Evolutionary conservation across 306 rosid species (phyloP).

Genomic region (Sicyos baderoa): DNA sequence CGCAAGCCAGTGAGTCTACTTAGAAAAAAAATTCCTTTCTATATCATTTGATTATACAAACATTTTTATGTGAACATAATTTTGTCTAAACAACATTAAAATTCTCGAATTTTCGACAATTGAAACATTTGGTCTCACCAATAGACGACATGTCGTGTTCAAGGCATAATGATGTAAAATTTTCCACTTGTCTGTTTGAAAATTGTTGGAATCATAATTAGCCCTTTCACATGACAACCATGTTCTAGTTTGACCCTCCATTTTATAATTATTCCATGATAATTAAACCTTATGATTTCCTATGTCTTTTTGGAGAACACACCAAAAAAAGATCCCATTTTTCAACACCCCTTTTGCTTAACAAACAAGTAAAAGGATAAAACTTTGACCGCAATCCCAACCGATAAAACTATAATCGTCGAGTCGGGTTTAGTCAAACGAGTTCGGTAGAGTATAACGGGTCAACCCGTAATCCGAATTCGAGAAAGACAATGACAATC

Average conservation of each 20-base stretch:
- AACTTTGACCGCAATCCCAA: not conserved
- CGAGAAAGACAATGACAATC: not conserved
- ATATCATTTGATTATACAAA: not conserved
- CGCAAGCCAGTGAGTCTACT: constrained; percentile 77
- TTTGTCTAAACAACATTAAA: not conserved
- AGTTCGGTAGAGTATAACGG: not conserved
- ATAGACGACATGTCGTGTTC: constrained; percentile 11
- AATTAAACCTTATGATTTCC: constrained; percentile 8
- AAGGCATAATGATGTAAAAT: not conserved
- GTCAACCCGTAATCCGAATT: not conserved
- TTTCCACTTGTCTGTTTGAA: not conserved
- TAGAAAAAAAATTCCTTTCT: not conserved
- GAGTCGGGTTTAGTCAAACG: not conserved
- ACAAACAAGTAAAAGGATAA: not conserved
- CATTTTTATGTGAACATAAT: not conserved
- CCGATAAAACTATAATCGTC: not conserved
- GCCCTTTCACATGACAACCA: constrained; percentile 10
- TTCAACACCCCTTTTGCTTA: not conserved
- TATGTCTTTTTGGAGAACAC: constrained; percentile 13
- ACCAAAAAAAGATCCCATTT: not conserved
- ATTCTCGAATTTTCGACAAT: not conserved
- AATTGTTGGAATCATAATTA: constrained; percentile 5
- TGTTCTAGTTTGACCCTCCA: constrained; percentile 8
- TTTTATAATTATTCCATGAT: constrained; percentile 17
- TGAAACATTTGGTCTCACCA: constrained; percentile 9